phyloP scores from a whole-genome alignment of 352 stramenopile genomes.

The Pythium utonaiense region DNA sequence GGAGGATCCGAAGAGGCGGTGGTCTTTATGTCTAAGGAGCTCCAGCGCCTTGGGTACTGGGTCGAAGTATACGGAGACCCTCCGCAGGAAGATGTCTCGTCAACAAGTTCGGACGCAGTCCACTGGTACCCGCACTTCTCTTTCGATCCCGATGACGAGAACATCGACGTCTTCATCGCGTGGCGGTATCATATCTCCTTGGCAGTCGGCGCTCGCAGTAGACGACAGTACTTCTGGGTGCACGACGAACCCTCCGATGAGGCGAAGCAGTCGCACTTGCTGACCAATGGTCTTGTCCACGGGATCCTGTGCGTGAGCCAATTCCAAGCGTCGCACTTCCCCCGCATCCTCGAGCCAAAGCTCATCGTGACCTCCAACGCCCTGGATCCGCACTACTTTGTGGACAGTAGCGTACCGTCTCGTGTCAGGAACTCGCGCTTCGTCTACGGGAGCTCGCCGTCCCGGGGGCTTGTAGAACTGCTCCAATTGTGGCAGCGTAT shows the following conservation, averaged over 20 bases:
- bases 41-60: slow-evolving; percentile 76
- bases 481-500: slow-evolving; percentile 76
- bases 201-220: slow-evolving; percentile 35
- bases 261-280: slow-evolving; percentile 32
- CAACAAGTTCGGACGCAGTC: slow-evolving; percentile 32
- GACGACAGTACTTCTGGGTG: slow-evolving; percentile 70
- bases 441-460: slow-evolving; percentile 86
- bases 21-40: slow-evolving; percentile 78
- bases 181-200: slow-evolving; percentile 89
- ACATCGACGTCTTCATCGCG: slow-evolving; percentile 86
- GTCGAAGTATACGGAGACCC: slow-evolving; percentile 87
- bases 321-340: slow-evolving; percentile 71
- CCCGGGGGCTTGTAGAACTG: slow-evolving; percentile 65
- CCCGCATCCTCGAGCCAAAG: slow-evolving; percentile 35
- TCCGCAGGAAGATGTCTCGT: slow-evolving; percentile 23
- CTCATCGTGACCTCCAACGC: slow-evolving; percentile 70
- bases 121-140: slow-evolving; percentile 69
- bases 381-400: slow-evolving; percentile 62
- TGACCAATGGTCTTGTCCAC: slow-evolving; percentile 31
- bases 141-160: slow-evolving; percentile 56
- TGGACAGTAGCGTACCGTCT: slow-evolving; percentile 23
- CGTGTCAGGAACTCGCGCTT: slow-evolving; percentile 57
- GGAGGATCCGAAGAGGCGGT: slow-evolving; percentile 91
- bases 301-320: slow-evolving; percentile 79
- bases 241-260: slow-evolving; percentile 65